These are phyloP conservation scores for Mrakiaceae sp. DNA, from an alignment of 1,284 basidiomycete species.

Conservation along the genomic window DNA sequence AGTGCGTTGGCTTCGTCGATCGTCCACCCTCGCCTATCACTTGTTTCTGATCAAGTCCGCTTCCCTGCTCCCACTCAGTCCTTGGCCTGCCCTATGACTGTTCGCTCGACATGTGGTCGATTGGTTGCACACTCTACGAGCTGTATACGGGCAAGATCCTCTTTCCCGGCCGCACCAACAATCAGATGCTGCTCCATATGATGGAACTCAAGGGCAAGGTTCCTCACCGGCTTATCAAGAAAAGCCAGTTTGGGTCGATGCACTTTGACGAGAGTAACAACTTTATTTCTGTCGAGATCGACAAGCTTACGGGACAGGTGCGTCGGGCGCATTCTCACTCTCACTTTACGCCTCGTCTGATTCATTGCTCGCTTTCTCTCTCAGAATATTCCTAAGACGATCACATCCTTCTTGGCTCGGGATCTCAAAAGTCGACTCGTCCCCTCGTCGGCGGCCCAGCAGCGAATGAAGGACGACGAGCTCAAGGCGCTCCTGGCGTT, in stretches of 20 bases:
- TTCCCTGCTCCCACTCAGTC: conserved; percentile 43
- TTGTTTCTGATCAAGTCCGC: neutral
- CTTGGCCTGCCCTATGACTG: conserved; percentile 91
- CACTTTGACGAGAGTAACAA: conserved; percentile 81
- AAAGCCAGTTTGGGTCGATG: conserved; percentile 76
- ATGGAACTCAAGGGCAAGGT: conserved; percentile 94
- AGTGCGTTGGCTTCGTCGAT: conserved; percentile 47
- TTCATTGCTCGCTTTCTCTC: conserved; percentile 38
- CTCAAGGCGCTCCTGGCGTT: conserved; percentile 70
- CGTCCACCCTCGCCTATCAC: neutral
- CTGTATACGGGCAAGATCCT: conserved; percentile 97
- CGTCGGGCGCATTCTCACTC: conserved; percentile 33
- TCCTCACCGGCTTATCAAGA: conserved; percentile 87
- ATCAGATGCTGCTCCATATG: conserved; percentile 94
- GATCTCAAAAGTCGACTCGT: conserved; percentile 74
- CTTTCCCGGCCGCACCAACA: conserved; percentile 92
- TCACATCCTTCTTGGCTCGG: conserved; percentile 46
- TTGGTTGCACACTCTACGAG: conserved; percentile 95
- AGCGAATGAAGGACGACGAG: conserved; percentile 78
- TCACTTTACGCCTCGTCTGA: neutral
- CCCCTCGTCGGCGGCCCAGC: conserved; percentile 54
- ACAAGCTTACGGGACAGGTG: conserved; percentile 69
- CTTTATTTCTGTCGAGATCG: conserved; percentile 57
- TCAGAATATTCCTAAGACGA: neutral
- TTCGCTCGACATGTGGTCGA: conserved; percentile 90